Evolutionary conservation across 805 yeast genomes (phyloP).

Genomic region (Ogataea degrootiae): DNA sequence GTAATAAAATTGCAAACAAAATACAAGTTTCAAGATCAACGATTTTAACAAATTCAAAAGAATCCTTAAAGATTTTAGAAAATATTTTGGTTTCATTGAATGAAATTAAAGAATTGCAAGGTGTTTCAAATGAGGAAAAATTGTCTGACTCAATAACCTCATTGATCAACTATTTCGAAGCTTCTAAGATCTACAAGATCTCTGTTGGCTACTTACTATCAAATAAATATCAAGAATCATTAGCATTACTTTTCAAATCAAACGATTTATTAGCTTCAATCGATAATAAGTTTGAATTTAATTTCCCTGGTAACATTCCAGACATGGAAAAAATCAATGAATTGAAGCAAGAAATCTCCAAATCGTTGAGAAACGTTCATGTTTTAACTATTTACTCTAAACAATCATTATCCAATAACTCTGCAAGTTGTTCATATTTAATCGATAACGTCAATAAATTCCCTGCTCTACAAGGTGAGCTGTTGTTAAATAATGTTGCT

Average conservation of each 20-base stretch:
- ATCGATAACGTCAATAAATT: constrained; percentile 27
- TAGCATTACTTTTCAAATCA: constrained; percentile 39
- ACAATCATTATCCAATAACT: constrained; percentile 17
- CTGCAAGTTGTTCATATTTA: constrained; percentile 17
- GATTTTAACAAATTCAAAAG: constrained; percentile 32
- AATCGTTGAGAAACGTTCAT: constrained; percentile 31
- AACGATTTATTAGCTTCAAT: constrained; percentile 6
- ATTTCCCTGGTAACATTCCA: constrained; percentile 41
- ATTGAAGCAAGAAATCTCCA: constrained; percentile 19
- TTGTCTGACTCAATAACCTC: constrained; percentile 49
- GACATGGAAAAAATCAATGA: constrained; percentile 29
- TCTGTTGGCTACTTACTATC: constrained; percentile 40
- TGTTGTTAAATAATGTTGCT: constrained; percentile 24
- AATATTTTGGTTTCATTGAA: constrained; percentile 47
- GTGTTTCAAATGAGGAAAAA: constrained; percentile 82
- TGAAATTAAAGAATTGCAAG: constrained; percentile 77
- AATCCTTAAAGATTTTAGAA: constrained; percentile 45
- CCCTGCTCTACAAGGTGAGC: constrained; percentile 25
- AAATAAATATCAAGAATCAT: constrained; percentile 41
- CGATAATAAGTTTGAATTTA: constrained; percentile 14
- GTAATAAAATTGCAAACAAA: constrained; percentile 22
- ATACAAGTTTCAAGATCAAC: constrained; percentile 19
- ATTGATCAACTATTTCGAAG: constrained; percentile 44
- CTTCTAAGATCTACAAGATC: constrained; percentile 38
- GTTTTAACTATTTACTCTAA: constrained; percentile 44